Percentiles rank a stretch among this genome's conserved stretches.
phyloP scores from a whole-genome alignment of 2,329 filamentous ascomycete genomes.

The Mollisia scopiformis region DNA sequence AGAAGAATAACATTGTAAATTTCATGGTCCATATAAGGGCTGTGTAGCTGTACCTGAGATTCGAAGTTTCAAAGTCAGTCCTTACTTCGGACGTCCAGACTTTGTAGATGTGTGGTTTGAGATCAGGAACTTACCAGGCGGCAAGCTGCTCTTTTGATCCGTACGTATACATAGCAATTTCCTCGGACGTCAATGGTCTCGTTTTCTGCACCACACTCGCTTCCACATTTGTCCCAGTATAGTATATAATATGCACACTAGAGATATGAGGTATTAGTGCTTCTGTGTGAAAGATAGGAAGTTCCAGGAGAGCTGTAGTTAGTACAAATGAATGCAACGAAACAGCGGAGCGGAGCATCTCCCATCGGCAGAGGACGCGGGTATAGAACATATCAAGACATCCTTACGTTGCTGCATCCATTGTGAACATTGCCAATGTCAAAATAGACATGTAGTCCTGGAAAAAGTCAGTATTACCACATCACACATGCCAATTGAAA shows the following conservation, averaged over 20 bases:
- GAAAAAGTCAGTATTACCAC: background rate
- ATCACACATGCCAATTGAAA: too few relatives aligned
- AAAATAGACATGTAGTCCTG: constrained; percentile 16
- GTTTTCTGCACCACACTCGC: constrained; percentile 9
- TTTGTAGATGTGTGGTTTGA: background rate
- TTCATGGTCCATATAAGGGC: constrained; percentile 41
- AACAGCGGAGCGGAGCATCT: too few relatives aligned
- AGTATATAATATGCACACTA: background rate
- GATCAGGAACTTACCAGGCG: constrained; percentile 32
- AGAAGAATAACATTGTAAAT: constrained; percentile 37
- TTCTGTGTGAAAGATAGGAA: background rate
- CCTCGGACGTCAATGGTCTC: constrained; percentile 8
- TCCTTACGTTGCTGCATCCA: too few relatives aligned
- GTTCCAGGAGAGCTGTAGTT: background rate
- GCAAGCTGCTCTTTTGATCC: constrained; percentile 30
- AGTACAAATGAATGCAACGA: background rate
- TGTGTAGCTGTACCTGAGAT: constrained; percentile 38
- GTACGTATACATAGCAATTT: constrained; percentile 11
- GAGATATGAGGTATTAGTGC: too few relatives aligned
- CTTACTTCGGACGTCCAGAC: background rate
- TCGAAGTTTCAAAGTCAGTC: background rate
- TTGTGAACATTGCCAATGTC: constrained; percentile 16
- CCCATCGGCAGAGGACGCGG: too few relatives aligned
- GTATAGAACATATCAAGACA: too few relatives aligned
- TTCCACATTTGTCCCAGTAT: constrained; percentile 18